Base-by-base conservation (phyloP, 306 rosid genomes). In the Dryas octopetala region DNA sequence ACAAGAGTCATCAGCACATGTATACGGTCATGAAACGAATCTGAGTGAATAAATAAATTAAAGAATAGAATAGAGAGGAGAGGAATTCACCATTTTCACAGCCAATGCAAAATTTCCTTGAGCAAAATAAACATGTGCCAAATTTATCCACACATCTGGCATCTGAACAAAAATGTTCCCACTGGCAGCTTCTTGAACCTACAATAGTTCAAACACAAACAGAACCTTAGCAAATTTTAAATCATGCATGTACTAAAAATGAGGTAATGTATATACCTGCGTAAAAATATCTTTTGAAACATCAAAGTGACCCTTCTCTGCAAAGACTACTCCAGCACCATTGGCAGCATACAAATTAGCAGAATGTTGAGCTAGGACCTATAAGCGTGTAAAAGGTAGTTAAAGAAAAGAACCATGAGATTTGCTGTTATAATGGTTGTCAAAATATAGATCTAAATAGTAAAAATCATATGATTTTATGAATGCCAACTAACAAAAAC, bases 141-240 rank as follows among this genome's bases (percentile, higher is more conserved):
- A 82, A 82, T 95, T 95, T 77, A 95, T 92, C 99, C 99, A 92
- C 81, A 95, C 99, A 78, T 95, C 99, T 49, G 99, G 97, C 97
- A 92, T 95, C 92, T 96, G 97, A 82, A 96, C 97, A 86, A 96
- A 92, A 83, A 96, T 90, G 84, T 86, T 90, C 48, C 99, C 99
- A 76, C 99, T 96, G 76, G 99, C 99, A 79, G 98, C 99, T 96
- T 96, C 99, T 89, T 92, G 99, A 81, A 96, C 99, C 99, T 96
- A 59, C 51, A 78, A 82, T 61, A 75, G 73, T 55, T 66, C 46
- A 76, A 28, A 84, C 23, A 73, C 52, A 75, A 85, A 70, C 41
- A 64, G 53, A 70, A 81, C 58, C 68, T 63, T 62, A 44, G 32
- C 64, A 59, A 23, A 60, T 73, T 76, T 50, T 70, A 78, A 52